These are phyloP conservation scores for Letharia columbiana DNA, from an alignment of 495 filamentous ascomycete species.

Conservation along the genomic window DNA sequence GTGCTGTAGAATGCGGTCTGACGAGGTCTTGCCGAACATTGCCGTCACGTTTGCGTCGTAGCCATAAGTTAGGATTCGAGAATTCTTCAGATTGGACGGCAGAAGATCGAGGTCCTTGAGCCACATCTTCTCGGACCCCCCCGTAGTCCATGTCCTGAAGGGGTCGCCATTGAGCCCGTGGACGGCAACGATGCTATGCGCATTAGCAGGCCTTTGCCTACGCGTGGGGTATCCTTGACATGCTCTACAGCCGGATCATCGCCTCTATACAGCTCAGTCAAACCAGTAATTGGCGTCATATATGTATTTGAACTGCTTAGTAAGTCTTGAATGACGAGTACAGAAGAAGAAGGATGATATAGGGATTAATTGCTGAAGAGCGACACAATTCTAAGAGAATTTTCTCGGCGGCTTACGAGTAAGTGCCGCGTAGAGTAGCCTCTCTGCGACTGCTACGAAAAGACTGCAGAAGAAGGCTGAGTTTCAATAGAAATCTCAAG, in stretches of 20 bases:
- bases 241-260: background rate
- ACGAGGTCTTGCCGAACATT: slow-evolving; percentile 22
- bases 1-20: slow-evolving; percentile 29
- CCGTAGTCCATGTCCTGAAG: slow-evolving; percentile 27
- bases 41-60: slow-evolving; percentile 28
- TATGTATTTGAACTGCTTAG: background rate
- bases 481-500: too few relatives aligned
- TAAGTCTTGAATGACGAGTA: background rate
- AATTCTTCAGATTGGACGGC: slow-evolving; percentile 23
- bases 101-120: slow-evolving; percentile 26
- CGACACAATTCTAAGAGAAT: background rate
- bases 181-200: slow-evolving; percentile 34
- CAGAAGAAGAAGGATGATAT: background rate
- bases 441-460: background rate
- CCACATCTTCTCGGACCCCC: slow-evolving; percentile 21
- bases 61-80: slow-evolving; percentile 28
- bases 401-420: background rate
- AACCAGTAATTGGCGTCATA: background rate
- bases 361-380: background rate
- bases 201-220: background rate
- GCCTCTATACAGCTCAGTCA: background rate
- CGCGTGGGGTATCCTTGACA: background rate
- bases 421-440: background rate
- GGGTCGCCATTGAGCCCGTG: slow-evolving; percentile 36
- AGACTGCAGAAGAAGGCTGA: background rate